Conservation (phyloP, 2,329 filamentous ascomycete genomes). For the Blastomyces gilchristii region DNA sequence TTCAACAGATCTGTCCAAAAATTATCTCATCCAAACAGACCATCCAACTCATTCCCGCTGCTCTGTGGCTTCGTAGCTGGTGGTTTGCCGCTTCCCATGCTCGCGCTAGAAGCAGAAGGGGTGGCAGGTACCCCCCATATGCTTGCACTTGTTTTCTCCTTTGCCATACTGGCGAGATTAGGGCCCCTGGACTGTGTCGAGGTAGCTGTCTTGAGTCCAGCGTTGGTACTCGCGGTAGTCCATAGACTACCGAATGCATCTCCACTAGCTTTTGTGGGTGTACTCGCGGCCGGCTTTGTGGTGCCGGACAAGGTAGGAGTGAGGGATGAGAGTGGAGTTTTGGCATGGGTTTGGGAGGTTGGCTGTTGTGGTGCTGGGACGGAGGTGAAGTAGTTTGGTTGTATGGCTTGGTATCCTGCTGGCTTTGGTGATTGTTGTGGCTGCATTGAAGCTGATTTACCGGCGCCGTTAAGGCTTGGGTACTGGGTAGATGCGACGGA, state of each 20-base stretch:
- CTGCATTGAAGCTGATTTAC: conserved; percentile 29
- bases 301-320: conserved; percentile 33
- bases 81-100: not conserved
- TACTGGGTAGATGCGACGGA: conserved; percentile 53
- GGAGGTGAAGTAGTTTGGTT: conserved; percentile 93
- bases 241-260: conserved; percentile 89
- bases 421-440: conserved; percentile 44
- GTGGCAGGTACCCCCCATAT: conserved; percentile 70
- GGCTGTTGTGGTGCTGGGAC: conserved; percentile 41
- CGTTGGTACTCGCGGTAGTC: conserved; percentile 56
- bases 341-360: conserved; percentile 28
- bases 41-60: conserved; percentile 31
- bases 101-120: not conserved
- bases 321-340: conserved; percentile 30
- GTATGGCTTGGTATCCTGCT: conserved; percentile 59
- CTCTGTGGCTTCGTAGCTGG: not conserved
- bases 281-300: conserved; percentile 42
- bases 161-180: conserved; percentile 88
- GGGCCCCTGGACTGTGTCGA: conserved; percentile 55
- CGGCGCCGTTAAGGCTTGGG: conserved; percentile 39
- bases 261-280: conserved; percentile 38
- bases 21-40: conserved; percentile 28
- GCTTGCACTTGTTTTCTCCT: conserved; percentile 89
- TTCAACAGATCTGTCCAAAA: not conserved
- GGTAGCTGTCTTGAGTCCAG: conserved; percentile 62